A percentile compares a stretch with the other conserved stretches of the same genome.
phyloP scores from a whole-genome alignment of 1,284 basidiomycete species.

The Boletus sp. region DNA sequence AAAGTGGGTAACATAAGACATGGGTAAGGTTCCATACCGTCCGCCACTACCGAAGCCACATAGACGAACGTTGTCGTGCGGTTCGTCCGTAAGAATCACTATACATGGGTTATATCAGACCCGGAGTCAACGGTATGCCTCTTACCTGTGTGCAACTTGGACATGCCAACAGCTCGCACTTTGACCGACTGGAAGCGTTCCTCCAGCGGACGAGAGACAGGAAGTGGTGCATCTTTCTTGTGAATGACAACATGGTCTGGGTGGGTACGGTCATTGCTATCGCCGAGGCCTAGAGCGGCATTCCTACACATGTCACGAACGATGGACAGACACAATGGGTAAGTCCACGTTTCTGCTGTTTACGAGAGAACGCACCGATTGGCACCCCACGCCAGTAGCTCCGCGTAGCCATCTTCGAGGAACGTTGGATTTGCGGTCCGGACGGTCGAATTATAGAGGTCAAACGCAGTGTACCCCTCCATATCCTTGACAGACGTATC shows the following conservation, averaged over 20 bases:
- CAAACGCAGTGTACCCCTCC: slow-evolving; percentile 93
- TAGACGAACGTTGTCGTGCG: slow-evolving; percentile 72
- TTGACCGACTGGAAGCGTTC: slow-evolving; percentile 60
- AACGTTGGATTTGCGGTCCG: slow-evolving; percentile 68
- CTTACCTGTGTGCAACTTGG: slow-evolving; percentile 75
- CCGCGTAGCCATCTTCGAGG: slow-evolving; percentile 45
- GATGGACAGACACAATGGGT: background rate
- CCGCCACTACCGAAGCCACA: slow-evolving; percentile 90
- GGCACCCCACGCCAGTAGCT: slow-evolving; percentile 91
- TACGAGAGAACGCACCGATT: slow-evolving; percentile 62
- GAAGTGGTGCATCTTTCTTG: slow-evolving; percentile 35
- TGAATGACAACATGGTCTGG: slow-evolving; percentile 80
- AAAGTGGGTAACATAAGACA: background rate
- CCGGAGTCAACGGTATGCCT: slow-evolving; percentile 3
- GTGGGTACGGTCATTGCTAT: slow-evolving; percentile 76
- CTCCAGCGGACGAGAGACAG: slow-evolving; percentile 37
- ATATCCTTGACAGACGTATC: slow-evolving; percentile 81
- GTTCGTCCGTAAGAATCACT: slow-evolving; percentile 78
- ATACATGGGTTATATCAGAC: background rate
- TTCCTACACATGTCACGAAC: slow-evolving; percentile 52
- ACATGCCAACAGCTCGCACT: slow-evolving; percentile 77
- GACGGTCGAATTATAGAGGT: slow-evolving; percentile 92
- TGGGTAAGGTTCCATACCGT: slow-evolving; percentile 47
- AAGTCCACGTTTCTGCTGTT: background rate
- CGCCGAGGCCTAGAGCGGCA: slow-evolving; percentile 82